Base-by-base conservation (phyloP, 2,329 filamentous ascomycete genomes). In the Eutypa lata region DNA sequence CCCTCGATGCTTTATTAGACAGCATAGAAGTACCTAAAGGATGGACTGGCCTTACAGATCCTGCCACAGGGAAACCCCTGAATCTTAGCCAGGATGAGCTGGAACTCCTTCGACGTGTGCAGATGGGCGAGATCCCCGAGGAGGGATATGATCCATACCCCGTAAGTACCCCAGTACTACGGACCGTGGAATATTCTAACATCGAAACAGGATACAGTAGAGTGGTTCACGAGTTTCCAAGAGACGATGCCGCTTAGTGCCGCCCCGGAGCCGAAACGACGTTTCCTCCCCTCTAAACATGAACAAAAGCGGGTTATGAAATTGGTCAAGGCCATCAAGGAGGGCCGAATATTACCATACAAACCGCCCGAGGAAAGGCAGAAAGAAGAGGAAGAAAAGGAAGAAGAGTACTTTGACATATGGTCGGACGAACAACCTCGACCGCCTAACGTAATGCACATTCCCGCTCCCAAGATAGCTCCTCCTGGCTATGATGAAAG, bases 221-320 rank as follows among this genome's bases (percentile, higher is more conserved):
- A 96, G 64, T 99, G 91, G 77, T 99, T 97, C 71, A 94, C 91
- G 11, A 88, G 90, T 58, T 87, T 91, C 63, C 82, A 89, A 67
- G 94, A 99, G 73, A 86, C 89, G 57, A 97, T 99, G 92, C 94
- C 94, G 14, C 72, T 99, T 53, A 97, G 91, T 68, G 88, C 92
- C 45, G 94, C 94, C 1, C 94, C 94, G 7, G 94, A 99, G 69
- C 94, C 94, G 1, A 99, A 99, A 76, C 83, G 94, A 58, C 87
- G 94, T 63, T 99, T 97, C 70, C 76, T 99, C 10, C 94, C 95
- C 7, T 97, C 93, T 46, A 97, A 97, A 73, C 91, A 99, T 71
- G 94, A 99, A 73, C 89, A 90, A 31, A 97, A 97, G 77, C 85
- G 92, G 53, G 84, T 99, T 49, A 96, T 97, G 84, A 97, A 99